Evolutionary conservation across 441 rosid genomes (phyloP), one percentile per base, ranked within the genome.

Genomic region (Adansonia rubrostipa): DNA sequence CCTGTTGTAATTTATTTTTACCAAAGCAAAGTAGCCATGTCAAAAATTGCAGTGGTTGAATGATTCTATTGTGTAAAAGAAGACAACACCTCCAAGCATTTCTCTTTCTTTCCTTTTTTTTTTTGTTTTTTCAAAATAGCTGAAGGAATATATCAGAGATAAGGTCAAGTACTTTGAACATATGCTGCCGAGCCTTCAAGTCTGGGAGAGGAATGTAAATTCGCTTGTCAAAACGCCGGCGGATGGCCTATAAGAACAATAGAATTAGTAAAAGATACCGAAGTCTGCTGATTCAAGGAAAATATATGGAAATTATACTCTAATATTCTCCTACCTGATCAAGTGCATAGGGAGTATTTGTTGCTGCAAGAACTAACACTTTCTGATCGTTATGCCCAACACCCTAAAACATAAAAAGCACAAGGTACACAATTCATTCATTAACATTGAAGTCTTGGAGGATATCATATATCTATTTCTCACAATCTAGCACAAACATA

Each of bases 171-270:
- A 97, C 99, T 87, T 97, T 97, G 89, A 97, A 97, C 92, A 97
- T 97, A 83, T 97, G 98, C 51, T 92, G 97, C 22, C 99, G 87
- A 80, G 99, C 99, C 89, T 97, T 97, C 83, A 75, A 24, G 74
- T 97, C 99, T 62, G 99, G 99, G 20, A 97, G 99, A 19, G 99
- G 99, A 86, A 96, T 96, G 79, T 96, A 92, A 74, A 96, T 96
- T 48, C 99, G 98, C 93, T 96, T 96, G 85, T 96, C 99, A 84
- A 96, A 96, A 81, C 99, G 99, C 76, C 99, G 80, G 68, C 99
- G 84, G 79, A 97, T 93, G 69, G 99, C 99, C 99, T 97, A 89
- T 69, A 80, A 79, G 28, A 73, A 90, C 75, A 50, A 88, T 44
- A 28, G 33, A 28, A 77, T 88, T 75, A 85, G 89, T 72, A 73